Evolutionary conservation across 768 basidiomycete species (phyloP).

Genomic region (Rhodotorula sphaerocarpa): DNA sequence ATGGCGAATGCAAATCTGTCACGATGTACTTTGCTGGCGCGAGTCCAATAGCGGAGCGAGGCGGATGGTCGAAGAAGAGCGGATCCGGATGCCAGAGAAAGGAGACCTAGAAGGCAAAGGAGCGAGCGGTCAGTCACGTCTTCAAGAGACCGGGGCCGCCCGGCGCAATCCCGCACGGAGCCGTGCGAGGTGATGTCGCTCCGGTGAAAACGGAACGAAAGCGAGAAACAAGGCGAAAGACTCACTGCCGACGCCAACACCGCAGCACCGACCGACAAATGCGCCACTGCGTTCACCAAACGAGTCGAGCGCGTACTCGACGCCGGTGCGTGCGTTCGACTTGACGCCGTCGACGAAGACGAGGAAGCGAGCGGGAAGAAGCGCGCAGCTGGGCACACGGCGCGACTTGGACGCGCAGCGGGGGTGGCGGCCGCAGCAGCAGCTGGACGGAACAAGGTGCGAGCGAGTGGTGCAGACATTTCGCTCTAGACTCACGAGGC

Average conservation of each 20-base stretch:
- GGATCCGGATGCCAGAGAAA: constrained; percentile 14
- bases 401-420: neutral
- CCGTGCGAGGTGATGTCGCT: neutral
- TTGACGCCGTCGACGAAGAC: no score
- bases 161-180: neutral
- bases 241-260: constrained; percentile 7
- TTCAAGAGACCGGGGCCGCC: neutral
- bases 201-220: neutral
- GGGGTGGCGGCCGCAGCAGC: neutral
- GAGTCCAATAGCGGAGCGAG: constrained; percentile 8
- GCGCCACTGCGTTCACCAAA: constrained; percentile 11
- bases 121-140: neutral
- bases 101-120: neutral
- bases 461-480: constrained; percentile 20
- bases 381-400: neutral
- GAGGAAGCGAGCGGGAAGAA: constrained; percentile 6
- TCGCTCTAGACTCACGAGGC: no score
- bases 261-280: neutral
- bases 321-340: neutral
- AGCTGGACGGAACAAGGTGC: constrained; percentile 6
- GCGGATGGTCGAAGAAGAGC: constrained; percentile 24
- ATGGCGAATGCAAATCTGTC: no score
- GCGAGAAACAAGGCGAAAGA: neutral
- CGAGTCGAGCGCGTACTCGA: neutral
- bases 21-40: constrained; percentile 10